Conservation (phyloP, 2,329 filamentous ascomycete genomes). For the Cadophora sp. region DNA sequence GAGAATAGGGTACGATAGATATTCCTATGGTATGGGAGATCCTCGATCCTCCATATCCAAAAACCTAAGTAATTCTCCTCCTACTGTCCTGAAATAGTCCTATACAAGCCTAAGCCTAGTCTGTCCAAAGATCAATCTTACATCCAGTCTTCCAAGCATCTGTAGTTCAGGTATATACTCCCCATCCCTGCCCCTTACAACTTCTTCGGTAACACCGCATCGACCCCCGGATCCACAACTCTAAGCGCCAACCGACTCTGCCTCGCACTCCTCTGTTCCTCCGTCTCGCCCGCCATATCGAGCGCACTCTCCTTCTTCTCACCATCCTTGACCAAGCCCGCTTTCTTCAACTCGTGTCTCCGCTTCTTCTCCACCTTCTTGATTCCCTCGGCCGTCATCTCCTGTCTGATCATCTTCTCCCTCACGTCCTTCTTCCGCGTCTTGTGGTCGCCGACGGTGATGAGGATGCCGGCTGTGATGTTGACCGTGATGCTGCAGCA, state of each 20-base stretch:
- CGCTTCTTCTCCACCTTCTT: constrained; percentile 47
- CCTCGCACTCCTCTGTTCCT: constrained; percentile 9
- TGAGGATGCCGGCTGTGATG: constrained; percentile 76
- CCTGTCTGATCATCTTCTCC: constrained; percentile 77
- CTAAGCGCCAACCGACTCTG: constrained; percentile 1
- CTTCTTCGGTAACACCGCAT: constrained; percentile 2
- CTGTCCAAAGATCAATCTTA: neutral
- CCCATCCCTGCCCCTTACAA: neutral
- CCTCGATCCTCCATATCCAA: neutral
- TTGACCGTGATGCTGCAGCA: constrained; percentile 81
- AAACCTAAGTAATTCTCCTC: neutral
- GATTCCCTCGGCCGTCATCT: constrained; percentile 72
- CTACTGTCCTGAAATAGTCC: no score
- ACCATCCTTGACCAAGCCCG: constrained; percentile 4
- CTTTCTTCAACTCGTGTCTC: constrained; percentile 30
- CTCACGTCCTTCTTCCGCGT: constrained; percentile 88
- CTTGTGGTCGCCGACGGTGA: constrained; percentile 75
- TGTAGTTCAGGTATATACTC: neutral
- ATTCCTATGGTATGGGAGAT: no score
- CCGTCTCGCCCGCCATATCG: neutral
- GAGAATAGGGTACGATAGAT: no score
- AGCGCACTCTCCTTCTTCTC: neutral
- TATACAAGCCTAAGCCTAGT: neutral
- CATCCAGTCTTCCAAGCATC: neutral
- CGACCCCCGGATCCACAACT: constrained; percentile 4